Conservation (phyloP, 2,329 filamentous ascomycete genomes). For the Ceratocystis papillata region DNA sequence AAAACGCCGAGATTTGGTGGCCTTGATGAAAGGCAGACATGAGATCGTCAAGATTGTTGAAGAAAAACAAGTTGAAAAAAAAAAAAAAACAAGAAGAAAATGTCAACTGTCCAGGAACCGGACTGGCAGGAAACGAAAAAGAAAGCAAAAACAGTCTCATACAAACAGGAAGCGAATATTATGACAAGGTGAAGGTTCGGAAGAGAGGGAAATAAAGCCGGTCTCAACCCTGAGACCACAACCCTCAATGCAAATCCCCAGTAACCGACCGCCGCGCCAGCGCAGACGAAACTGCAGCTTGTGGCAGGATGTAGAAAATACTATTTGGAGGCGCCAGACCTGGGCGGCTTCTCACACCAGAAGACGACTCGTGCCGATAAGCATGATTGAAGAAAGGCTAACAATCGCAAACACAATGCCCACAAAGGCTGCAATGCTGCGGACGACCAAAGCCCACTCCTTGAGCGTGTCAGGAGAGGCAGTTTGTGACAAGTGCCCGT, state of each 20-base stretch:
- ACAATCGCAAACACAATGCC: constrained; percentile 64
- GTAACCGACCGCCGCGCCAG: not conserved
- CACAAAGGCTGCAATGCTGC: constrained; percentile 50
- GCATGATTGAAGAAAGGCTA: constrained; percentile 26
- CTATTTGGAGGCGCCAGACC: not conserved
- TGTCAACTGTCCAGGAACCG: not conserved
- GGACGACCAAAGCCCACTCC: constrained; percentile 60
- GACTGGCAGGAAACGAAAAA: not conserved
- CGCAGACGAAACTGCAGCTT: not conserved
- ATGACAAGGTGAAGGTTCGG: not conserved
- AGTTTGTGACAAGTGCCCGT: not conserved
- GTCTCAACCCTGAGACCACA: too few relatives aligned
- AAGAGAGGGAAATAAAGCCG: not conserved
- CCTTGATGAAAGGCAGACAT: constrained; percentile 21
- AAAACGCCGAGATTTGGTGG: not conserved
- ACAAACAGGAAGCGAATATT: not conserved
- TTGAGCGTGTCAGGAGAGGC: constrained; percentile 37
- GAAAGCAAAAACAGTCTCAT: not conserved
- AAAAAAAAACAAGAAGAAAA: not conserved
- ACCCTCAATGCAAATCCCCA: not conserved
- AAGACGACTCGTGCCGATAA: not conserved
- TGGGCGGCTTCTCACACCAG: not conserved
- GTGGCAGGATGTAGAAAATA: not conserved
- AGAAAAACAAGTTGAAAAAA: not conserved
- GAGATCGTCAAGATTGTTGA: constrained; percentile 2